A percentile compares a stretch with the other conserved stretches of the same genome.
Conservation (phyloP, 768 basidiomycete species). For the Mycena floridula region DNA sequence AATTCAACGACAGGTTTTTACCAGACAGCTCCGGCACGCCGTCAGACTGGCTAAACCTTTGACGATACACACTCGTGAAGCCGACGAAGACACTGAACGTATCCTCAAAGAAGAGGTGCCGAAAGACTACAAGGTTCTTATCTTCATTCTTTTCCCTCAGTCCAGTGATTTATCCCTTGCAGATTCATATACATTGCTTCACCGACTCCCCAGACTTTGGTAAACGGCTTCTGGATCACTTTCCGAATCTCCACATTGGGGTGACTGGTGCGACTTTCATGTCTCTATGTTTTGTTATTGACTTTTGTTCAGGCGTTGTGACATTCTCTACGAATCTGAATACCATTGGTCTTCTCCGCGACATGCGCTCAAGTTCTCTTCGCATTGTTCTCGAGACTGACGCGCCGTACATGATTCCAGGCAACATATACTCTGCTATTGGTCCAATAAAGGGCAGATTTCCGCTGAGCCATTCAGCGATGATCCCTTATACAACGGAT, state of each 20-base stretch:
- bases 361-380: slow-evolving; percentile 33
- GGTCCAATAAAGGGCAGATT: slow-evolving; percentile 50
- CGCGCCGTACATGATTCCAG: slow-evolving; percentile 82
- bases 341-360: slow-evolving; percentile 60
- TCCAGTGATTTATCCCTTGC: not conserved
- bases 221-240: slow-evolving; percentile 61
- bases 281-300: not conserved
- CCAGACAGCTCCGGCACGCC: slow-evolving; percentile 62
- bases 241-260: slow-evolving; percentile 79
- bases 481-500: slow-evolving; percentile 83
- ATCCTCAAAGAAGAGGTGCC: slow-evolving; percentile 78
- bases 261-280: slow-evolving; percentile 50
- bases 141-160: not conserved
- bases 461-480: slow-evolving; percentile 69
- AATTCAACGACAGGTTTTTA: slow-evolving; percentile 60
- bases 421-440: slow-evolving; percentile 59
- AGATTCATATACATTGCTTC: slow-evolving; percentile 89
- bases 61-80: slow-evolving; percentile 84
- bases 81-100: slow-evolving; percentile 74
- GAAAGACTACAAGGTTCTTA: slow-evolving; percentile 52
- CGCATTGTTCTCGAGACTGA: slow-evolving; percentile 77
- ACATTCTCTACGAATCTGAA: slow-evolving; percentile 72
- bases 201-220: slow-evolving; percentile 79
- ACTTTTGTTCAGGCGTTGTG: slow-evolving; percentile 52
- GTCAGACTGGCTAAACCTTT: slow-evolving; percentile 68